Evolutionary conservation across 352 stramenopile genomes (phyloP).

Genomic region (Pythium brachiatum): DNA sequence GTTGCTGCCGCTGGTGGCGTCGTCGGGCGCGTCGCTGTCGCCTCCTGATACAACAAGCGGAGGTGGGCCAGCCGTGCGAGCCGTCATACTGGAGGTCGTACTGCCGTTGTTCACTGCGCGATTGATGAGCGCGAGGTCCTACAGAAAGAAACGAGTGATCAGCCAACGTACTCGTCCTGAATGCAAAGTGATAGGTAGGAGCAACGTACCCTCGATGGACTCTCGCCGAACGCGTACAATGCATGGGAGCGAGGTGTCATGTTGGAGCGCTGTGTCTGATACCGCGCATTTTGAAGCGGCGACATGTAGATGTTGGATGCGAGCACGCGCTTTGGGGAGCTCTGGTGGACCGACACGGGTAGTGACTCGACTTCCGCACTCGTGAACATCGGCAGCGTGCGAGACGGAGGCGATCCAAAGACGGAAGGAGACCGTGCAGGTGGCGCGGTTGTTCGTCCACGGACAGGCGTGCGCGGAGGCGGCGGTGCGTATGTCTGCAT

Average conservation of each 20-base stretch:
- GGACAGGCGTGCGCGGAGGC: constrained; percentile 41
- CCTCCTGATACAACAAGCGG: constrained; percentile 3
- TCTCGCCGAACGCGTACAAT: constrained; percentile 87
- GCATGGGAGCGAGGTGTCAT: constrained; percentile 78
- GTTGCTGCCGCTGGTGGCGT: constrained; percentile 20
- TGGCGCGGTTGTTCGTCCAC: constrained; percentile 18
- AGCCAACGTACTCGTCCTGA: neutral
- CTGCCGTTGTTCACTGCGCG: constrained; percentile 26
- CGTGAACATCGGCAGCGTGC: constrained; percentile 50
- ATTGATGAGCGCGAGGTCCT: constrained; percentile 34
- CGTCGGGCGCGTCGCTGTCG: constrained; percentile 11
- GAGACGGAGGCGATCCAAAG: constrained; percentile 40
- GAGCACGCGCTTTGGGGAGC: constrained; percentile 76
- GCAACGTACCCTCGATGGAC: constrained; percentile 63
- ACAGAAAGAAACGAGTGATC: neutral
- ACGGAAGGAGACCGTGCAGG: constrained; percentile 31
- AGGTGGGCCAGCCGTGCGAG: constrained; percentile 17
- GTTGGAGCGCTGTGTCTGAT: constrained; percentile 61
- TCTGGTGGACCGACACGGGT: constrained; percentile 70
- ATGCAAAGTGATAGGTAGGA: neutral
- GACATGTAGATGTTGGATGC: constrained; percentile 87
- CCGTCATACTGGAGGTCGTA: neutral
- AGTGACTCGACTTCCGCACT: constrained; percentile 75
- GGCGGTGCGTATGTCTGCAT: constrained; percentile 39
- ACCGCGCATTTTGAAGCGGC: constrained; percentile 68